Evolutionary conservation across 805 yeast genomes (phyloP).

Genomic region (Kazachstania viticola): DNA sequence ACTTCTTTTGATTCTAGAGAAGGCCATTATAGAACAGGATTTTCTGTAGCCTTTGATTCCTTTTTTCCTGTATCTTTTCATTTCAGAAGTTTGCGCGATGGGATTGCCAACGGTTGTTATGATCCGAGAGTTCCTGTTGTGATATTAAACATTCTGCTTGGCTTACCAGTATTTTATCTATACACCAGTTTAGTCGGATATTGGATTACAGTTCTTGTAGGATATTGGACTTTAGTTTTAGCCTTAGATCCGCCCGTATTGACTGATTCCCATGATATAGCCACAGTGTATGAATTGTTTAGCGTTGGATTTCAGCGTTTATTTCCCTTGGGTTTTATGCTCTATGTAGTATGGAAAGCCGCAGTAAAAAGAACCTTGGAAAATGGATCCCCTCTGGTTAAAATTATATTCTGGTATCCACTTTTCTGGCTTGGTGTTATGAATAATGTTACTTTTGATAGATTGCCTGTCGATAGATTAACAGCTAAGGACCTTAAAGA

Average conservation of each 20-base stretch:
- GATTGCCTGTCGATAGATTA: constrained; percentile 78
- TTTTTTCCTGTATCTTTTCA: constrained; percentile 66
- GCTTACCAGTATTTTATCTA: constrained; percentile 49
- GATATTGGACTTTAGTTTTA: constrained; percentile 74
- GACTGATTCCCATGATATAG: constrained; percentile 42
- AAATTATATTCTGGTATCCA: constrained; percentile 51
- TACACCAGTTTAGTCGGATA: constrained; percentile 37
- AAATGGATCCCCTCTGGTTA: constrained; percentile 32
- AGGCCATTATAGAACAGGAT: constrained; percentile 43
- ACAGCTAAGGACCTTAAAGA: constrained; percentile 57
- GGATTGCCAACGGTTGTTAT: constrained; percentile 39
- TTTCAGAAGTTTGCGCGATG: constrained; percentile 36
- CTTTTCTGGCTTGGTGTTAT: constrained; percentile 75
- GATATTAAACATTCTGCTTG: constrained; percentile 46
- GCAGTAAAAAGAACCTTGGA: constrained; percentile 41
- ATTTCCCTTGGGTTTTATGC: constrained; percentile 60
- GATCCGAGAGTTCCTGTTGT: constrained; percentile 59
- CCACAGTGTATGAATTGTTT: constrained; percentile 43
- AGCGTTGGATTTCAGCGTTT: constrained; percentile 65
- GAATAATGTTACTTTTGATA: constrained; percentile 80
- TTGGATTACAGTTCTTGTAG: constrained; percentile 52
- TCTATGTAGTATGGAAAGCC: constrained; percentile 57
- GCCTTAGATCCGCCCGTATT: constrained; percentile 70
- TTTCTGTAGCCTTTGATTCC: constrained; percentile 45
- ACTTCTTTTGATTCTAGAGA: constrained; percentile 34